Percentiles rank a stretch among this genome's conserved stretches.
phyloP scores from a whole-genome alignment of 306 rosid species.

The Coriaria nepalensis region DNA sequence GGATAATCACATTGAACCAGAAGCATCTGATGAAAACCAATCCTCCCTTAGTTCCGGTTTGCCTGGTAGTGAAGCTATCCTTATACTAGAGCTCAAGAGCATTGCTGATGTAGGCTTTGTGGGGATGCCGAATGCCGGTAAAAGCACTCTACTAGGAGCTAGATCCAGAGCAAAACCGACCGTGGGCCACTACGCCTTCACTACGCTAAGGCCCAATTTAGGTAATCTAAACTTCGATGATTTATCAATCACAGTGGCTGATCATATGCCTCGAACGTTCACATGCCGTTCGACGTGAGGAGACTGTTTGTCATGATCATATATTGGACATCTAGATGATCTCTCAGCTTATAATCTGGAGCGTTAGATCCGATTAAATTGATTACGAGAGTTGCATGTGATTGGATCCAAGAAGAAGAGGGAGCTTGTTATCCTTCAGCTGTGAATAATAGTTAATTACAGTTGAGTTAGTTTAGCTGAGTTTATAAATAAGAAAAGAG shows the following conservation, averaged over 20 bases:
- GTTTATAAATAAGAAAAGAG: no score
- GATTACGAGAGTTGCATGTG: no score
- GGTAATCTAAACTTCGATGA: conserved; percentile 82
- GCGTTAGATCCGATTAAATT: no score
- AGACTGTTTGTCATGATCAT: conserved; percentile 11
- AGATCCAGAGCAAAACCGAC: conserved; percentile 74
- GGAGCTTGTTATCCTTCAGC: no score
- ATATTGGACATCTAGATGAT: no score
- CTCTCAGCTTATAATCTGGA: no score
- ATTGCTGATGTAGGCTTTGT: conserved; percentile 89
- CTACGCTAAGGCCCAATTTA: conserved; percentile 79
- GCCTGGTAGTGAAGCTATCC: conserved; percentile 54
- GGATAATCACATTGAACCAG: conserved; percentile 11
- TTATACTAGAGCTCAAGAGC: conserved; percentile 80
- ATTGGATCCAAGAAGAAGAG: no score
- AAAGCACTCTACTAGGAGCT: conserved; percentile 88
- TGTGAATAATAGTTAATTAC: no score
- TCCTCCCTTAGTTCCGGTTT: conserved; percentile 35
- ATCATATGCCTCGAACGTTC: conserved; percentile 22
- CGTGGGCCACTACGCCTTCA: conserved; percentile 83
- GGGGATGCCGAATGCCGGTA: conserved; percentile 98
- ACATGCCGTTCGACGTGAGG: conserved; percentile 17
- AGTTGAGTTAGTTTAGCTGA: no score
- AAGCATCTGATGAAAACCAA: conserved; percentile 22
- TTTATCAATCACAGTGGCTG: conserved; percentile 75